Conservation (phyloP, 2,329 filamentous ascomycete genomes). For the Beauveria brongniartii region DNA sequence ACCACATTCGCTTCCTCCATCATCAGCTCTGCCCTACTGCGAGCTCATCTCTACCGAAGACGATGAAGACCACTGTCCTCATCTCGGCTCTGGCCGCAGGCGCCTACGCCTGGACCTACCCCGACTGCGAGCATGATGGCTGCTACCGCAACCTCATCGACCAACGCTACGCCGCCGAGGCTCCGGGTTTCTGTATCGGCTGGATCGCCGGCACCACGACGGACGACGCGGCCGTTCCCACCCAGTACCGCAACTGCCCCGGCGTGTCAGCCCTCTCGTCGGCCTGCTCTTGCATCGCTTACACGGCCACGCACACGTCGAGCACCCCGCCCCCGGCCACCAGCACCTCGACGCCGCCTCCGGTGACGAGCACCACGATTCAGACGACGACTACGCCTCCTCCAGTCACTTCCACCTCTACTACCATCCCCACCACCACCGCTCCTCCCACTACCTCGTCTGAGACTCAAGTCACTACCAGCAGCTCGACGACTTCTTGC, state of each 20-base stretch:
- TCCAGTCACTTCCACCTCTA: conserved; percentile 9
- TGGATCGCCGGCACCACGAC: conserved; percentile 24
- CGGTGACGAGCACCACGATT: conserved; percentile 5
- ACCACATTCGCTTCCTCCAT: background rate
- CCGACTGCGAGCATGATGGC: conserved; percentile 24
- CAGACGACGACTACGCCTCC: background rate
- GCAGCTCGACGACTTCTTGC: conserved; percentile 16
- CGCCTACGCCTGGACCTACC: conserved; percentile 21
- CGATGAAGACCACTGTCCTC: conserved; percentile 27
- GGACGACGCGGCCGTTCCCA: conserved; percentile 21
- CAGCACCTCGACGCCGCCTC: conserved; percentile 7
- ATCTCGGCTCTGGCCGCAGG: conserved; percentile 24
- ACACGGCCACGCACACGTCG: conserved; percentile 23
- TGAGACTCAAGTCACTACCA: background rate
- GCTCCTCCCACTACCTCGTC: conserved; percentile 7
- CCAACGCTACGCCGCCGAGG: conserved; percentile 21
- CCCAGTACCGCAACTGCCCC: conserved; percentile 24
- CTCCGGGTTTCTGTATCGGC: conserved; percentile 24
- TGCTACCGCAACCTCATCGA: conserved; percentile 30
- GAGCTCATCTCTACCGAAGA: conserved; percentile 4
- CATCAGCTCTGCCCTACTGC: too few species aligned
- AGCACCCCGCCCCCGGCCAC: conserved; percentile 10
- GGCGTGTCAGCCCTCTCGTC: conserved; percentile 22
- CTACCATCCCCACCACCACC: conserved; percentile 1
- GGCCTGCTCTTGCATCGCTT: conserved; percentile 31